Evolutionary conservation across 169 alveolate species (phyloP), one percentile per base, ranked within the genome.

Genomic region (Plasmodium vivax): DNA sequence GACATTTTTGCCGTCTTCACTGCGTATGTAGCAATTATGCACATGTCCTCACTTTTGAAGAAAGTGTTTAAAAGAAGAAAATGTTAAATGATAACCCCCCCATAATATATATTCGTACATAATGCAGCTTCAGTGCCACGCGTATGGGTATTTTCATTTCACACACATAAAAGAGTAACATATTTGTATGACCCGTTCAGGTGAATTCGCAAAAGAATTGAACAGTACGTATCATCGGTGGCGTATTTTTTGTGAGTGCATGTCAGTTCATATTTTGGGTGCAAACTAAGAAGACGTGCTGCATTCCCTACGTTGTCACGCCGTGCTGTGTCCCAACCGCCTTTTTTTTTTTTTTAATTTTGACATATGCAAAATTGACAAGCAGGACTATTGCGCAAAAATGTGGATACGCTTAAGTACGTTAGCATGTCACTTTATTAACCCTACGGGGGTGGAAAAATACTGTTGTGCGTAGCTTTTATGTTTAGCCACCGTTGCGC

Each of bases 171-270:
- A 68, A 9, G 77, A 68, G 38, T 68, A 43, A 38, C 27, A 36
- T 43, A 80, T 80, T 45, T 43, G 19, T 41, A 12, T 80, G 27
- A 45, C 34, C 56, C 34, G 27, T 80, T 80, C 51, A 45, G 23
- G 34, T 80, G 36, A 80, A 80, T 80, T 80, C 4, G 32, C 71
- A 38, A 80, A 80, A 38, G 12, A 43, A 68, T 80, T 43, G 85
- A 80, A 80, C 71, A 80, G 16, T 12, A 80, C 34, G 45, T 32
- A 38, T 80, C 51, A 80, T 80, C 51, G 27, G 34, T 80, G 27
- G 19, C 47, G 23, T 51, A 80, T n/a, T 80, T 80, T 80, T 80
- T 80, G 85, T 43, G 14, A 56, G 34, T 80, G 34, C 85, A n/a
- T 80, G 34, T 41, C 7, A 68, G 38, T 68, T 27, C 38, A 68